Evolutionary conservation across 75 land plant species (phyloP), one percentile per base, ranked within the genome.

Genomic region (Pinus tabuliformis): DNA sequence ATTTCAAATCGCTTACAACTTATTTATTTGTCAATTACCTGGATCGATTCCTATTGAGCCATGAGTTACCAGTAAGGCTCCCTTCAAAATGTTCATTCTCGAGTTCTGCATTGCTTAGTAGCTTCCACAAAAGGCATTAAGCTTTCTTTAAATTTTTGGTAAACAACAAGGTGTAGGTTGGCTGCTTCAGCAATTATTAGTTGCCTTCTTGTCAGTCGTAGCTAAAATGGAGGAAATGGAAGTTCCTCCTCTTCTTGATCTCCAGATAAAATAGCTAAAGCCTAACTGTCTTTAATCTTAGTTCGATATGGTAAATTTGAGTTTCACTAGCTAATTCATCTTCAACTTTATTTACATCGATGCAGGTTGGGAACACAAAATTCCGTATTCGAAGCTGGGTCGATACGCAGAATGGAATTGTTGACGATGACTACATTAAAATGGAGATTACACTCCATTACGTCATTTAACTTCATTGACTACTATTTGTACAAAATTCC

Each of bases 141-240:
- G 14, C 54, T 28, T 73, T n/a, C 21, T 26, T 73, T 42, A 18
- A 70, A 12, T 1, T 49, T 70, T 70, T 70, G 45, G 33, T 68
- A 24, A 18, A 73, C 68, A 86, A 86, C 73, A 77, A 76, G 83
- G 87, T 17, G 59, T 72, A 17, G 78, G 75, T 26, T 91, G 92
- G 90, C 82, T 73, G 73, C 30, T 76, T 26, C 83, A 87, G 78
- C 77, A 85, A 30, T 64, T 91, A 62, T 76, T 92, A 3, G 90
- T 90, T 33, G 94, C 92, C 8, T 91, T 92, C 75, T 56, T 91
- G 14, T 83, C 93, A 49, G 59, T 91, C 54, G 92, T 92, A 20
- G 92, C 93, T 13, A 91, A 91, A 77, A 87, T 91, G 92, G 94
- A 91, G 77, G 94, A 91, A 74, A 87, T 87, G 12, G 78, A 84